Evolutionary conservation across 2,329 filamentous ascomycete species (phyloP), one percentile per base, ranked within the genome.

Genomic region (Colletotrichum gloeosporioides): DNA sequence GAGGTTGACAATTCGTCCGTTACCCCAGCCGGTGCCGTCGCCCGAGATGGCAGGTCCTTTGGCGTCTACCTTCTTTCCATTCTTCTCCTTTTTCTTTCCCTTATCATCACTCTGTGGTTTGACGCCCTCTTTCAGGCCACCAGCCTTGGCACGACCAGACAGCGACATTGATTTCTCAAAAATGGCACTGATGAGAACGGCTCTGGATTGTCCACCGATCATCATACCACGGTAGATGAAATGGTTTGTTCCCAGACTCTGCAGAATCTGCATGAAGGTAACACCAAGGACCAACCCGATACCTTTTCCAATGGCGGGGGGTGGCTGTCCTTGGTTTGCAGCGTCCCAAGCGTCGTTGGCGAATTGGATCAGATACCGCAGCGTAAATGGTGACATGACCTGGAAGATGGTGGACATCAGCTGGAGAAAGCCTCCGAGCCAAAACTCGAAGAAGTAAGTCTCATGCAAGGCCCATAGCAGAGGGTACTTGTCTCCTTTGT

Each of bases 221-320:
- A 98, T 93, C 94, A 98, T 98, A 27, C 96, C 96, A 27, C 93
- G 92, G 81, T 96, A 99, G 81, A 99, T 93, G 86, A 98, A 98
- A 82, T 99, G 96, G 81, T 96, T 98, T 3, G 93, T 95, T 31
- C 92, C 92, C 78, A 98, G 82, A 82, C 94, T 96, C 84, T 98
- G 95, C 13, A 93, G 82, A 25, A 96, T 89, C 83, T 98, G 96
- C 95, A 99, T 97, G 57, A 90, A 84, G 1, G 95, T 96, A 73
- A 99, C 93, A 10, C 95, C 96, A 72, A 99, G 84, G 3, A 96
- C 96, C 36, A 98, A 87, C 0, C 96, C 96, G 72, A 99, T 87
- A 27, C 96, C 97, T 62, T 89, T 88, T 4, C 93, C 93, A 66
- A 99, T 92, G 69, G 90, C 82, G 1, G 97, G 96, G 1, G 89